Conservation (phyloP, 2,329 filamentous ascomycete genomes). For the Hypocreales sp. region DNA sequence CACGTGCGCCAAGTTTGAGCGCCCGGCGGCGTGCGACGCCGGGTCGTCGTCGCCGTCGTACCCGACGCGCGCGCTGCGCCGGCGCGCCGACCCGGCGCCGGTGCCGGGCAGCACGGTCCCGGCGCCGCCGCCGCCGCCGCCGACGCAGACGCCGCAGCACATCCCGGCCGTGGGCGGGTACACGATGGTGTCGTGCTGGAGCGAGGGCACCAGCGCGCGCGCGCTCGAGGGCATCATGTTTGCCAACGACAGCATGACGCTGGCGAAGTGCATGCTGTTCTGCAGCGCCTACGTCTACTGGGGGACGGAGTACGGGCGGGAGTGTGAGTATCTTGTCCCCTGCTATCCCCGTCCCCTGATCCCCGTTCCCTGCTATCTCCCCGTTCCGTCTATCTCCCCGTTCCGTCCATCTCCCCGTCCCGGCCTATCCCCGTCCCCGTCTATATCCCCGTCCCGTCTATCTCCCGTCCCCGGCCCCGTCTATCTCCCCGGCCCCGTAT, state of each 20-base stretch:
- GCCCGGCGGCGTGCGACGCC: slow-evolving; percentile 13
- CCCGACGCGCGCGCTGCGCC: slow-evolving; percentile 1
- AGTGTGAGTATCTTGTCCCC: slow-evolving; percentile 23
- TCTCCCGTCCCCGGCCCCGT: too few relatives aligned
- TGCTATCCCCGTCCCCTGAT: too few relatives aligned
- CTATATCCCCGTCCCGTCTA: too few relatives aligned
- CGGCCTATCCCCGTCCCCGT: too few relatives aligned
- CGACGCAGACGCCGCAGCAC: slow-evolving; percentile 9
- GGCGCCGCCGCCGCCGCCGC: slow-evolving; percentile 1
- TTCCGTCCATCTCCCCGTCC: too few relatives aligned
- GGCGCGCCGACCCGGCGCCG: background rate
- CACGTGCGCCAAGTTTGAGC: slow-evolving; percentile 25
- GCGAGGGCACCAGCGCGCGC: slow-evolving; percentile 26
- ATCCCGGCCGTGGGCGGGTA: slow-evolving; percentile 27
- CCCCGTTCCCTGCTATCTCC: too few relatives aligned
- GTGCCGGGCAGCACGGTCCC: slow-evolving; percentile 1
- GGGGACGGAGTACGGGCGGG: slow-evolving; percentile 34
- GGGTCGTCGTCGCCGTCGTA: slow-evolving; percentile 4
- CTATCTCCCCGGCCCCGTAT: too few relatives aligned
- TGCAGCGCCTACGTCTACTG: slow-evolving; percentile 31
- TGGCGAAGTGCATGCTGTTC: slow-evolving; percentile 29
- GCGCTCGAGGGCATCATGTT: slow-evolving; percentile 24
- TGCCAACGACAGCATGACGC: slow-evolving; percentile 32
- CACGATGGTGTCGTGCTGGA: slow-evolving; percentile 29
- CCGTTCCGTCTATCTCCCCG: too few relatives aligned